Evolutionary conservation across 306 rosid species (phyloP).

Genomic region (Adenanthera pavonina): DNA sequence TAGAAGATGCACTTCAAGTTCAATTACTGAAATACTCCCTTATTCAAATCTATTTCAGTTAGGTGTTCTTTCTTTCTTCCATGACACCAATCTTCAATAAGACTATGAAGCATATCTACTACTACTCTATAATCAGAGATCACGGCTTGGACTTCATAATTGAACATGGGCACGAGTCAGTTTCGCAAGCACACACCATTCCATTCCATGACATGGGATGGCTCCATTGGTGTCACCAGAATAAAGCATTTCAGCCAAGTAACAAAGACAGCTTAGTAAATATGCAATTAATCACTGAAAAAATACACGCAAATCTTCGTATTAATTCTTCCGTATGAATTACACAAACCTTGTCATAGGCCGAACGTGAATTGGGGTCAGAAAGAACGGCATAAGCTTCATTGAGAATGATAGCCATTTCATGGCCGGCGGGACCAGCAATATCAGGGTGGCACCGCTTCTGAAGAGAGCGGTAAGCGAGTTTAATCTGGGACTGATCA

Average conservation of each 20-base stretch:
- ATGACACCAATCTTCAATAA: background rate
- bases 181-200: background rate
- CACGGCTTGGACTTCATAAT: background rate
- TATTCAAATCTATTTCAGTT: background rate
- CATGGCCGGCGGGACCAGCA: constrained; percentile 89
- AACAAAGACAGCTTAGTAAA: background rate
- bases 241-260: background rate
- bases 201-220: background rate
- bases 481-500: constrained; percentile 65
- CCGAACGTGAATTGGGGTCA: constrained; percentile 68
- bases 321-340: too few species aligned
- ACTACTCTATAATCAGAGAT: background rate
- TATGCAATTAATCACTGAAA: background rate
- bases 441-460: constrained; percentile 93
- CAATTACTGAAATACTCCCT: constrained; percentile 5
- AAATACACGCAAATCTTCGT: background rate
- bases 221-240: background rate
- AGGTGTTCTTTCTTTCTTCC: background rate
- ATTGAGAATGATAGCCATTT: constrained; percentile 92
- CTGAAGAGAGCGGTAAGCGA: constrained; percentile 83
- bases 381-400: constrained; percentile 83
- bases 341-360: constrained; percentile 73
- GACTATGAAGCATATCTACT: background rate
- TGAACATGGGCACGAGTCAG: background rate
- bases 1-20: background rate